A percentile compares a stretch with the other conserved stretches of the same genome.
Evolutionary conservation across 78 protist genomes (phyloP).

Genomic region (Dictyostelium purpureum): DNA sequence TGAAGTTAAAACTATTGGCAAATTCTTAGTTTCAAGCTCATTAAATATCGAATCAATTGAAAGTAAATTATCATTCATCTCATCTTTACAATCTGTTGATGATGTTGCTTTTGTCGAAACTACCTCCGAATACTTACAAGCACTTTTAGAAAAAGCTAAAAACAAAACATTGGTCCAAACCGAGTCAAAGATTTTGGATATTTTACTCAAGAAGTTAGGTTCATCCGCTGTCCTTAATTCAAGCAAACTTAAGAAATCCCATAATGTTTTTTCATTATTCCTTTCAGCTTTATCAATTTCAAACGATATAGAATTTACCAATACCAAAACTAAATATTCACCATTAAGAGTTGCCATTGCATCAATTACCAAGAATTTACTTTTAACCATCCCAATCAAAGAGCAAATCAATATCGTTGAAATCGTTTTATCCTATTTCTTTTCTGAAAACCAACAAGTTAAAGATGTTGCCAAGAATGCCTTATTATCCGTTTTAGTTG

Average conservation of each 20-base stretch:
- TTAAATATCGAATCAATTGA: background rate
- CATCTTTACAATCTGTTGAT: background rate
- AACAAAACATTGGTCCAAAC: background rate
- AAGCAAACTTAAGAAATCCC: background rate
- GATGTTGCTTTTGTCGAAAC: background rate
- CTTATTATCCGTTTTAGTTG: background rate
- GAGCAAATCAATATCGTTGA: slow-evolving; percentile 25
- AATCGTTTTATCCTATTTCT: background rate
- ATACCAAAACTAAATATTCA: background rate
- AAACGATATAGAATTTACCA: background rate
- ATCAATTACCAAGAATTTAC: background rate
- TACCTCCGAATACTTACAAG: background rate
- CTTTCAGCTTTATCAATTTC: background rate
- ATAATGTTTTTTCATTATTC: background rate
- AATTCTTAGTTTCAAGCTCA: background rate
- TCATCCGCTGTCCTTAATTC: background rate
- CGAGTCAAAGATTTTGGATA: background rate
- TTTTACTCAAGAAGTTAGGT: background rate
- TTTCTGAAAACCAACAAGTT: background rate
- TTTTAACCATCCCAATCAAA: background rate
- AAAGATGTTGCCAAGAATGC: background rate
- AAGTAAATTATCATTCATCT: background rate
- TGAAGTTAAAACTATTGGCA: background rate
- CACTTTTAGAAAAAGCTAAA: background rate
- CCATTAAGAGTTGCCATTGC: background rate